A percentile compares a stretch with the other conserved stretches of the same genome.
Evolutionary conservation across 352 stramenopile genomes (phyloP).

Genomic region (Bremia lactucae): DNA sequence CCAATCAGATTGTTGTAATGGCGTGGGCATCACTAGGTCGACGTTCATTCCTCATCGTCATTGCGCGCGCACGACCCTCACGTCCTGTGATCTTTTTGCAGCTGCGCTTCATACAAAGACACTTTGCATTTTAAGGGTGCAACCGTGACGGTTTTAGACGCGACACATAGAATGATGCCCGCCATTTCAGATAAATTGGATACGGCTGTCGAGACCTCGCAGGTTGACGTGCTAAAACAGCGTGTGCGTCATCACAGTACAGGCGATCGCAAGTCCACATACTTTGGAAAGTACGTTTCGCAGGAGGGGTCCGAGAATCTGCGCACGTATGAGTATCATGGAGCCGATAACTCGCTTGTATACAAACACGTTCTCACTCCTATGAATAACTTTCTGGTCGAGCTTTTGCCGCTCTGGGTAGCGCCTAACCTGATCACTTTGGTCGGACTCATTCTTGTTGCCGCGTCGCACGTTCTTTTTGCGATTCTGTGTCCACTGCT

Average conservation of each 20-base stretch:
- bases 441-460: slow-evolving; percentile 55
- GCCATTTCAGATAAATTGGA: slow-evolving; percentile 8
- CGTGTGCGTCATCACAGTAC: slow-evolving; percentile 64
- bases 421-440: slow-evolving; percentile 80
- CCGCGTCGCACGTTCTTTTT: slow-evolving; percentile 49
- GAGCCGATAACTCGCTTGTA: slow-evolving; percentile 76
- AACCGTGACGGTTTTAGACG: not conserved
- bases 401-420: slow-evolving; percentile 68
- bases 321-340: slow-evolving; percentile 80
- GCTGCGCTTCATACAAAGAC: no score
- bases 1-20: not conserved
- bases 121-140: not conserved
- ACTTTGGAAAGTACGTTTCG: slow-evolving; percentile 84
- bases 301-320: slow-evolving; percentile 80
- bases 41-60: slow-evolving; percentile 11
- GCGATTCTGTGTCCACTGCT: slow-evolving; percentile 62
- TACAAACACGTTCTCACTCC: slow-evolving; percentile 82
- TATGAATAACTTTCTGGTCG: slow-evolving; percentile 78
- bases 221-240: slow-evolving; percentile 39
- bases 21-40: not conserved
- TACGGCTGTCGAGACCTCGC: slow-evolving; percentile 6
- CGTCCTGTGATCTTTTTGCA: no score
- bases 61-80: no score
- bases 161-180: slow-evolving; percentile 8
- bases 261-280: slow-evolving; percentile 69